phyloP scores from a whole-genome alignment of 306 rosid species.

The Ormosia emarginata region DNA sequence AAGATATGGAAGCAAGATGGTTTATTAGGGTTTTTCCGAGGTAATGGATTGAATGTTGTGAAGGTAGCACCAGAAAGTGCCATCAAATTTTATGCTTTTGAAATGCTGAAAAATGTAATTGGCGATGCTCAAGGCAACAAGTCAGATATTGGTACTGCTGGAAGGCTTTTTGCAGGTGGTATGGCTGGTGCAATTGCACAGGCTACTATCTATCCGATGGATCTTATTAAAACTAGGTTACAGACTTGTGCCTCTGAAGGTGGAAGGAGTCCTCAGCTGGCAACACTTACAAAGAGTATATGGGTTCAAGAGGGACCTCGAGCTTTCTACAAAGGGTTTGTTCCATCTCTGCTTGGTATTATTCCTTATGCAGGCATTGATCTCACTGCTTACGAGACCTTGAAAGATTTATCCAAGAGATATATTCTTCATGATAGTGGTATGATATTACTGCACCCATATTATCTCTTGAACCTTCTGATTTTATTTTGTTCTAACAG shows the following conservation, averaged over 20 bases:
- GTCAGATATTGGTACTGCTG: slow-evolving; percentile 41
- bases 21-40: slow-evolving; percentile 51
- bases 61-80: slow-evolving; percentile 60
- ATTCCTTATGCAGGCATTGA: slow-evolving; percentile 62
- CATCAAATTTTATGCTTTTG: slow-evolving; percentile 48
- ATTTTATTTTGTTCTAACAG: background rate
- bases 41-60: slow-evolving; percentile 52
- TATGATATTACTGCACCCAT: slow-evolving; percentile 23
- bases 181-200: slow-evolving; percentile 58
- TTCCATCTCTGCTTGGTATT: slow-evolving; percentile 55
- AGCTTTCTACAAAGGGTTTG: slow-evolving; percentile 50
- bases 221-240: slow-evolving; percentile 52
- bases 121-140: slow-evolving; percentile 27
- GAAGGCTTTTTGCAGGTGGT: slow-evolving; percentile 53
- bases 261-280: slow-evolving; percentile 43
- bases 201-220: slow-evolving; percentile 44
- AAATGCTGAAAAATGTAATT: slow-evolving; percentile 45
- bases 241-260: slow-evolving; percentile 49
- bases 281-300: slow-evolving; percentile 40
- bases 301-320: slow-evolving; percentile 60
- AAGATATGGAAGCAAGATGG: slow-evolving; percentile 53
- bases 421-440: slow-evolving; percentile 44
- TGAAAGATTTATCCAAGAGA: slow-evolving; percentile 44
- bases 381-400: slow-evolving; percentile 52
- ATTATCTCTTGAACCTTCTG: slow-evolving; percentile 1